These are phyloP conservation scores for Russula griseocarnosa DNA, from an alignment of 768 basidiomycete genomes.

Conservation along the genomic window DNA sequence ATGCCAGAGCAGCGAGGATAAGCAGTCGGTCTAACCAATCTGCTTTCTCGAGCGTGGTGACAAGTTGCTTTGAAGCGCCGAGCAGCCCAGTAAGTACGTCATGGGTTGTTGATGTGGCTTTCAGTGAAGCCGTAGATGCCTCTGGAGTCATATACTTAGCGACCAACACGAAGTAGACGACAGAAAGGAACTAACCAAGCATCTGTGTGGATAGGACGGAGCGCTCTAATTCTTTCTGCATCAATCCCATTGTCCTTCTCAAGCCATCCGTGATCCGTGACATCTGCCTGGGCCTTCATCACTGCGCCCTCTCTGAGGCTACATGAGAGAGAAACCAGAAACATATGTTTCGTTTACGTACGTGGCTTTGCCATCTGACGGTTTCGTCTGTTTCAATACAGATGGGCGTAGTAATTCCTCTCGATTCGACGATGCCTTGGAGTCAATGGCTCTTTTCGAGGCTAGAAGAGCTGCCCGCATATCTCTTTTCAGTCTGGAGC, in stretches of 20 bases:
- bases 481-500: constrained; percentile 53
- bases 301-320: constrained; percentile 68
- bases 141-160: constrained; percentile 44
- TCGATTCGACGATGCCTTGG: constrained; percentile 51
- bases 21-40: constrained; percentile 91
- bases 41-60: constrained; percentile 82
- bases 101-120: constrained; percentile 70
- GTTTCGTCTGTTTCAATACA: constrained; percentile 46
- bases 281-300: constrained; percentile 84
- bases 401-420: constrained; percentile 66
- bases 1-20: constrained; percentile 70
- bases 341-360: constrained; percentile 37
- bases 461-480: constrained; percentile 62
- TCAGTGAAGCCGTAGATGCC: constrained; percentile 71
- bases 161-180: neutral
- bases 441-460: constrained; percentile 72
- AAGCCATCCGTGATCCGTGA: constrained; percentile 88
- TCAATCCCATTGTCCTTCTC: constrained; percentile 74
- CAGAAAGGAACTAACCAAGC: constrained; percentile 51
- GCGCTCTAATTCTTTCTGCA: constrained; percentile 90
- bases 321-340: constrained; percentile 11
- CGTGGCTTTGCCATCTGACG: constrained; percentile 57
- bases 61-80: constrained; percentile 74
- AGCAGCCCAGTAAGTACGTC: constrained; percentile 69
- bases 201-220: constrained; percentile 84